Conservation (phyloP, 352 stramenopile genomes). For the Plasmopara halstedii region DNA sequence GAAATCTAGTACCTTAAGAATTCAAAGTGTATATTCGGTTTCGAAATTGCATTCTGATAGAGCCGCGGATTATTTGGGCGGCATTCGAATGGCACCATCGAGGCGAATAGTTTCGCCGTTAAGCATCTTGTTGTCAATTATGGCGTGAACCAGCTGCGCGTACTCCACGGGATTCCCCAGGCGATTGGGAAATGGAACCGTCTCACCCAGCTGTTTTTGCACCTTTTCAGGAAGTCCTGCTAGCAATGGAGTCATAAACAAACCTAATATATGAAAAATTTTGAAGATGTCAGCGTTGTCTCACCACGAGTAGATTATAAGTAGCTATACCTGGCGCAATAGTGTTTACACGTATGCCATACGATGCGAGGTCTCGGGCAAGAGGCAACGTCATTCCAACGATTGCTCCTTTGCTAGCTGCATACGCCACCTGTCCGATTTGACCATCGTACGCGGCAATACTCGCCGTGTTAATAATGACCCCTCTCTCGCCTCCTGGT, state of each 20-base stretch:
- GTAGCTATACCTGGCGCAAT: constrained; percentile 85
- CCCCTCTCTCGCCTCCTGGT: constrained; percentile 84
- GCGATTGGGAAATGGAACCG: constrained; percentile 93
- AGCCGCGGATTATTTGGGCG: constrained; percentile 87
- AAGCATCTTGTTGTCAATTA: constrained; percentile 97
- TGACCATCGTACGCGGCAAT: constrained; percentile 98
- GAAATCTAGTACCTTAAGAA: too few relatives aligned
- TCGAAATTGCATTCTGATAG: too few relatives aligned
- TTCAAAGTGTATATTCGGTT: too few relatives aligned
- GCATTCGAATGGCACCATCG: constrained; percentile 96
- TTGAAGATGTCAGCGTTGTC: background rate
- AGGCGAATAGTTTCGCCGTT: constrained; percentile 98
- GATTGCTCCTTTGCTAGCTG: constrained; percentile 94
- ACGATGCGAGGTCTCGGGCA: constrained; percentile 89
- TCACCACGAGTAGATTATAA: background rate
- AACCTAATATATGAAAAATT: constrained; percentile 34
- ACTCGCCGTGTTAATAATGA: constrained; percentile 98
- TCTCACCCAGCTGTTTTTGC: constrained; percentile 87
- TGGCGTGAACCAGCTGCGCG: constrained; percentile 90
- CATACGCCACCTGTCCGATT: constrained; percentile 95
- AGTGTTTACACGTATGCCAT: constrained; percentile 95
- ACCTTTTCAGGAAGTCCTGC: constrained; percentile 93
- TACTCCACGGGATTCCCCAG: constrained; percentile 94
- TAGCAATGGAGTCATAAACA: constrained; percentile 96
- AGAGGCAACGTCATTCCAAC: constrained; percentile 96